Percentiles rank a stretch among this genome's conserved stretches.
phyloP scores from a whole-genome alignment of 2,329 filamentous ascomycete species.

The Aspergillus caelatus region DNA sequence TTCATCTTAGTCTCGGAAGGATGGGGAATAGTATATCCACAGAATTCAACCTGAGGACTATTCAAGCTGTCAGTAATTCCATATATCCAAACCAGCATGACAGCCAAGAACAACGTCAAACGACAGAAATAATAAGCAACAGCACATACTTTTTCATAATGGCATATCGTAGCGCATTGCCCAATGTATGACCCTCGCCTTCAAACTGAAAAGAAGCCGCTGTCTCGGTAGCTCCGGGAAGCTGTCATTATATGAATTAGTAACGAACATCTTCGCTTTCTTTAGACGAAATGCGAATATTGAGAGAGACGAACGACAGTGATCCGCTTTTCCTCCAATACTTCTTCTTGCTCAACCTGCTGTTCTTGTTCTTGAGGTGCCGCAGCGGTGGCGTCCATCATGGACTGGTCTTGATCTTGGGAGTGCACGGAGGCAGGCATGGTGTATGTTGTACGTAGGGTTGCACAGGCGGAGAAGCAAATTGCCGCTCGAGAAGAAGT shows the following conservation, averaged over 20 bases:
- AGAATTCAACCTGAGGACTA: slow-evolving; percentile 95
- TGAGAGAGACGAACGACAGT: slow-evolving; percentile 57
- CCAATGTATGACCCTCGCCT: slow-evolving; percentile 91
- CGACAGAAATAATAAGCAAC: slow-evolving; percentile 3
- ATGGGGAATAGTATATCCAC: slow-evolving; percentile 96
- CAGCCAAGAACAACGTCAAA: background rate
- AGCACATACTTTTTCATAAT: slow-evolving; percentile 93
- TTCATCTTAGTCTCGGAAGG: slow-evolving; percentile 97
- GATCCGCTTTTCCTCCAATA: slow-evolving; percentile 56
- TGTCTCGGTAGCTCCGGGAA: slow-evolving; percentile 79
- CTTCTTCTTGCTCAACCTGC: slow-evolving; percentile 51
- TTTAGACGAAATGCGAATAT: background rate
- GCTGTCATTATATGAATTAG: slow-evolving; percentile 51
- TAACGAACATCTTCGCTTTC: background rate
- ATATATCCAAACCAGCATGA: background rate
- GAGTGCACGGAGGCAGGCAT: slow-evolving; percentile 46
- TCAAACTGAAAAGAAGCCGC: slow-evolving; percentile 95
- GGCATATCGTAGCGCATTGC: slow-evolving; percentile 89
- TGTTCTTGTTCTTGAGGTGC: slow-evolving; percentile 41
- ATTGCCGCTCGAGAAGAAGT: background rate
- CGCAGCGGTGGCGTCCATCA: slow-evolving; percentile 36
- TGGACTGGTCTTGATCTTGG: slow-evolving; percentile 45
- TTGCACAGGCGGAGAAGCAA: background rate
- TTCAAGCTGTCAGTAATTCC: slow-evolving; percentile 13
- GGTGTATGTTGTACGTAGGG: slow-evolving; percentile 1